phyloP scores from a whole-genome alignment of 805 yeast genomes.

The Metschnikowia kofuensis region DNA sequence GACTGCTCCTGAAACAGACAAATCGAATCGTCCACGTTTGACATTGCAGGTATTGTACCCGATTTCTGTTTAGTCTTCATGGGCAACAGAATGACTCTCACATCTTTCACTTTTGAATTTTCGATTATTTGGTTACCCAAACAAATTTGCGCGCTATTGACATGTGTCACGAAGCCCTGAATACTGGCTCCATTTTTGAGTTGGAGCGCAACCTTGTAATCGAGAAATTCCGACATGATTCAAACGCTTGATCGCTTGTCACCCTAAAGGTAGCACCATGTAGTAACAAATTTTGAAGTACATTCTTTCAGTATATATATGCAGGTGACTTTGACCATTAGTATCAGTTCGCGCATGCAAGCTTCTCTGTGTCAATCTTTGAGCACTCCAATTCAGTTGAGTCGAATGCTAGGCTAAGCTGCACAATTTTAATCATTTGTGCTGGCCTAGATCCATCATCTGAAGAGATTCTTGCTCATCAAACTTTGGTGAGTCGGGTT shows the following conservation, averaged over 20 bases:
- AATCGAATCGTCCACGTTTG: constrained; percentile 28
- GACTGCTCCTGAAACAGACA: constrained; percentile 17
- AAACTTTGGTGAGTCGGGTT: too few relatives aligned
- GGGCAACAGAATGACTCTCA: constrained; percentile 58
- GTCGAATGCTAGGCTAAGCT: too few relatives aligned
- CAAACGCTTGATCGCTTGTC: background rate
- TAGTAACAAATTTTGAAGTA: too few relatives aligned
- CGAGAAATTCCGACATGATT: constrained; percentile 30
- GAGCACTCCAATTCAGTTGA: too few relatives aligned
- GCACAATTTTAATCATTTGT: too few relatives aligned
- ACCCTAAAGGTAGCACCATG: too few relatives aligned
- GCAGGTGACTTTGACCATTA: too few relatives aligned
- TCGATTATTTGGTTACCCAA: constrained; percentile 23
- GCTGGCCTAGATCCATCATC: too few relatives aligned
- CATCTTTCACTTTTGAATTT: constrained; percentile 47
- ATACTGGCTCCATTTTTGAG: constrained; percentile 38
- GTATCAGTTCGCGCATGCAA: too few relatives aligned
- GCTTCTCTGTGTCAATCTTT: too few relatives aligned
- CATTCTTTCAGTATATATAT: too few relatives aligned
- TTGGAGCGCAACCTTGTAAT: constrained; percentile 38
- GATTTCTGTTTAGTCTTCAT: constrained; percentile 16
- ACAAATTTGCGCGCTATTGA: constrained; percentile 27
- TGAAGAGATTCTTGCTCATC: too few relatives aligned
- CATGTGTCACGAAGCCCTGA: constrained; percentile 33
- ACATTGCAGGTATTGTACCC: constrained; percentile 3